Evolutionary conservation across 208 protist genomes (phyloP).

Genomic region (Willaertia magna): DNA sequence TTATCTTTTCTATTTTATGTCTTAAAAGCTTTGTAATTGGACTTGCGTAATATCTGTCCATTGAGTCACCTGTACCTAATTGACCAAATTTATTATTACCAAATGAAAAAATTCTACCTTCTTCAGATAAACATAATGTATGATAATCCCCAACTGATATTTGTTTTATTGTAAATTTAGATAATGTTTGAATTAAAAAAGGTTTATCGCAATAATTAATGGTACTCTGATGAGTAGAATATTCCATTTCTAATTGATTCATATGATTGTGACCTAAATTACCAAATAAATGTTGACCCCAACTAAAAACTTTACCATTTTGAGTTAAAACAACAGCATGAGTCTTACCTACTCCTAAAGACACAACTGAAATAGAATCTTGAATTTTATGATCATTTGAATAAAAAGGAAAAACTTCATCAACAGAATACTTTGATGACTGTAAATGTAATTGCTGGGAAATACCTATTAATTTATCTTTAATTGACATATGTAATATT

Average conservation of each 20-base stretch:
- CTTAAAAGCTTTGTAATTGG: not conserved
- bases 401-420: too few relatives aligned
- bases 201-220: not conserved
- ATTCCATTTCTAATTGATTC: too few relatives aligned
- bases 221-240: not conserved
- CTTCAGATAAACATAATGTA: not conserved
- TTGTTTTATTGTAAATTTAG: not conserved
- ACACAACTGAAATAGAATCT: too few relatives aligned
- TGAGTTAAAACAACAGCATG: not conserved
- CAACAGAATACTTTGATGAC: too few relatives aligned
- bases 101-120: not conserved
- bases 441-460: too few relatives aligned
- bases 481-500: too few relatives aligned
- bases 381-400: too few relatives aligned
- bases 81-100: not conserved
- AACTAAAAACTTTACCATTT: not conserved
- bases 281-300: not conserved
- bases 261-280: not conserved
- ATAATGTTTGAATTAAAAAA: not conserved
- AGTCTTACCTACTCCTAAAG: not conserved
- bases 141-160: not conserved
- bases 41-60: not conserved
- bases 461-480: too few relatives aligned
- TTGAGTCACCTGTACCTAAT: not conserved
- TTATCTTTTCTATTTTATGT: not conserved